These are phyloP conservation scores for Epichloe amarillans DNA, from an alignment of 2,329 filamentous ascomycete species.

Conservation along the genomic window DNA sequence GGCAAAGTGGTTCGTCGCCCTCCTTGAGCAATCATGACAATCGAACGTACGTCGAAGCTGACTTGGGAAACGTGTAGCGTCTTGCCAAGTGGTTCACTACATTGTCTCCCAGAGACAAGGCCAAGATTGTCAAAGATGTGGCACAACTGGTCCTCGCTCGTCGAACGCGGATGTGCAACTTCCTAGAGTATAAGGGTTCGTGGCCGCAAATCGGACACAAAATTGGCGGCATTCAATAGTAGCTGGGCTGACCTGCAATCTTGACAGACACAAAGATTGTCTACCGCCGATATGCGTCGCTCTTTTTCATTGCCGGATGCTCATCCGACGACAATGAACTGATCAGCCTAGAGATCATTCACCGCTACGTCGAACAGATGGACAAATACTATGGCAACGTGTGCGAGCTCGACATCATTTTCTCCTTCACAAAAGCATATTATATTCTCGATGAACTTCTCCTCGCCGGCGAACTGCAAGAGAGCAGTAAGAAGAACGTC, in stretches of 20 bases:
- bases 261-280: conserved; percentile 86
- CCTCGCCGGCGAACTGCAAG: conserved; percentile 90
- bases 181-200: conserved; percentile 95
- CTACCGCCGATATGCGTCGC: conserved; percentile 93
- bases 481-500: conserved; percentile 99
- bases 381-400: conserved; percentile 99
- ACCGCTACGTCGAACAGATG: conserved; percentile 99
- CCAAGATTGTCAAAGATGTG: conserved; percentile 99
- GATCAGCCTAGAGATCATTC: conserved; percentile 95
- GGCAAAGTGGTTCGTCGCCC: conserved; percentile 85
- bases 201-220: not conserved
- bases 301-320: conserved; percentile 98
- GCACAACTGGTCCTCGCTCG: conserved; percentile 92
- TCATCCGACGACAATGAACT: conserved; percentile 96
- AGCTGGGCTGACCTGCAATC: not conserved
- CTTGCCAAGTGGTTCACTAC: conserved; percentile 99
- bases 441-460: conserved; percentile 97
- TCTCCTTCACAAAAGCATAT: conserved; percentile 99
- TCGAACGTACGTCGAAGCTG: conserved; percentile 1
- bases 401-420: conserved; percentile 98
- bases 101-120: conserved; percentile 93
- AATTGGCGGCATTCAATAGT: not conserved
- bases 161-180: conserved; percentile 98
- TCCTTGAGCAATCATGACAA: conserved; percentile 4
- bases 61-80: conserved; percentile 43